These are phyloP conservation scores for Peronospora farinosa DNA, from an alignment of 352 stramenopile species.

Conservation along the genomic window DNA sequence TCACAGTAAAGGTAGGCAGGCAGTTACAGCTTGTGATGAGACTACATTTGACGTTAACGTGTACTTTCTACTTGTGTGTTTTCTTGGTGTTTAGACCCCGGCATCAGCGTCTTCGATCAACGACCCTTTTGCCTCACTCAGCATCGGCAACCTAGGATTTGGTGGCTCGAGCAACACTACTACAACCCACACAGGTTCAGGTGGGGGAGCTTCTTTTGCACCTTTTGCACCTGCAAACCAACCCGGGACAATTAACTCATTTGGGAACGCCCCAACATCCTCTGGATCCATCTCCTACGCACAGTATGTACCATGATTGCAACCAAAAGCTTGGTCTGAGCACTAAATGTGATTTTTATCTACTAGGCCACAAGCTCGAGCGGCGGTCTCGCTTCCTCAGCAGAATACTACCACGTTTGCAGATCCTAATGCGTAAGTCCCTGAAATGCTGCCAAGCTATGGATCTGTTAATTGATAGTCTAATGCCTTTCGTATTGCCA, in stretches of 20 bases:
- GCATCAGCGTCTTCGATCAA: conserved; percentile 41
- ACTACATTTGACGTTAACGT: conserved; percentile 2
- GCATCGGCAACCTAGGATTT: conserved; percentile 48
- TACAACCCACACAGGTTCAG: conserved; percentile 18
- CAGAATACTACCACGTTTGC: conserved; percentile 31
- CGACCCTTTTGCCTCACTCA: conserved; percentile 71
- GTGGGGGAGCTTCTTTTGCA: conserved; percentile 20
- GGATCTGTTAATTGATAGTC: conserved; percentile 11
- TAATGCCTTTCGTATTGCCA: not conserved
- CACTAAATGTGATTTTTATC: conserved; percentile 11
- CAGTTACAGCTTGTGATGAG: not conserved
- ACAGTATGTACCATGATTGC: conserved; percentile 20
- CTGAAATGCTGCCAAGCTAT: conserved; percentile 1
- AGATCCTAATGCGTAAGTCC: conserved; percentile 43
- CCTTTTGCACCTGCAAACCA: conserved; percentile 16
- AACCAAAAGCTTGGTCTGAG: not conserved
- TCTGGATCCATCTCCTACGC: conserved; percentile 39
- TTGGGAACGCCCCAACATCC: conserved; percentile 14
- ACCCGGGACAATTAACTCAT: conserved; percentile 17
- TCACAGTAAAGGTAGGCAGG: conserved; percentile 35
- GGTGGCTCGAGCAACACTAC: conserved; percentile 21
- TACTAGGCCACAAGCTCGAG: conserved; percentile 16
- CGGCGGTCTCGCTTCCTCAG: conserved; percentile 26
- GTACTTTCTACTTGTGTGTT: not conserved
- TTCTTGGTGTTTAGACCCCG: conserved; percentile 13